phyloP scores from a whole-genome alignment of 805 yeast genomes.

The Hanseniaspora meyeri region DNA sequence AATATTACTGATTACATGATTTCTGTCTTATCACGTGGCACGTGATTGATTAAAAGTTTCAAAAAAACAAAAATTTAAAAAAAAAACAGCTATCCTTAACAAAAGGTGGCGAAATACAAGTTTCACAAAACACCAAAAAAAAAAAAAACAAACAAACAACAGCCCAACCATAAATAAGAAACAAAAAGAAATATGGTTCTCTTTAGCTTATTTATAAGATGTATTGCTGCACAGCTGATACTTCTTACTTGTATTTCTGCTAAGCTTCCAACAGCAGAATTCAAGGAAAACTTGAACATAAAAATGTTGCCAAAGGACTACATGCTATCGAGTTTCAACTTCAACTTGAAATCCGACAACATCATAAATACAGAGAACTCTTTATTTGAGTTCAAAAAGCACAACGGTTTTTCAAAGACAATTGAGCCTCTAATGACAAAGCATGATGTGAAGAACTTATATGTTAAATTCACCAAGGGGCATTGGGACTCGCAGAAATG shows the following conservation, averaged over 20 bases:
- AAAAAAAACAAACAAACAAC: no score
- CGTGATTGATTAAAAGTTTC: no score
- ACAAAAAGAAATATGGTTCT: background rate
- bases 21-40: no score
- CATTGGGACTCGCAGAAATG: conserved; percentile 86
- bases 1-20: no score
- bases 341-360: conserved; percentile 46
- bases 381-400: conserved; percentile 33
- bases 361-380: conserved; percentile 18
- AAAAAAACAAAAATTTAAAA: no score
- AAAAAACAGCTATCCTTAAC: no score
- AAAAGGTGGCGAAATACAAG: no score
- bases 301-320: conserved; percentile 65
- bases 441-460: conserved; percentile 62
- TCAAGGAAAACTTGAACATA: conserved; percentile 48
- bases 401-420: conserved; percentile 64
- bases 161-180: no score
- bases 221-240: background rate
- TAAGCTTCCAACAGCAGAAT: conserved; percentile 24
- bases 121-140: no score
- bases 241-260: background rate
- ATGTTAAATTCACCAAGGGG: conserved; percentile 81
- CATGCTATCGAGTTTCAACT: conserved; percentile 57
- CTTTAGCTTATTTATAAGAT: background rate
- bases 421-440: conserved; percentile 62